phyloP scores from a whole-genome alignment of 2,329 filamentous ascomycete genomes.

The Lachnum nothofagi region DNA sequence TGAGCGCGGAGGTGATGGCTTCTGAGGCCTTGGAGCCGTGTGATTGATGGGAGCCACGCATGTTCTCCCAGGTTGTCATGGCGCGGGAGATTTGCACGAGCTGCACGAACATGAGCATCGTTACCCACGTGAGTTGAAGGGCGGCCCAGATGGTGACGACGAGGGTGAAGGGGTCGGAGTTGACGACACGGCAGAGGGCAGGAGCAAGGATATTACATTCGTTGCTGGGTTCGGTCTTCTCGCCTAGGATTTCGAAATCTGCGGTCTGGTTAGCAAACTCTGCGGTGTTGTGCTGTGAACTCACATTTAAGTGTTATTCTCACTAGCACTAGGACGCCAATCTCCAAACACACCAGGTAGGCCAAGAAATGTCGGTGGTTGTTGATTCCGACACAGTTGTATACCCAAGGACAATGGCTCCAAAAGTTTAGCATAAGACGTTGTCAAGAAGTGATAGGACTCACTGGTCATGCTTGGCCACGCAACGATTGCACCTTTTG shows the following conservation, averaged over 20 bases:
- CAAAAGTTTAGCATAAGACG: constrained; percentile 22
- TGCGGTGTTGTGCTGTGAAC: constrained; percentile 27
- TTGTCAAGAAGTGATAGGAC: constrained; percentile 30
- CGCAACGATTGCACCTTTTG: constrained; percentile 81
- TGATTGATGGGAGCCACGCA: constrained; percentile 69
- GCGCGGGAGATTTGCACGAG: constrained; percentile 86
- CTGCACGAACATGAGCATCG: constrained; percentile 94
- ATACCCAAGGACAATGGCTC: constrained; percentile 95
- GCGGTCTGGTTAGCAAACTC: constrained; percentile 26
- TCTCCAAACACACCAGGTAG: constrained; percentile 73
- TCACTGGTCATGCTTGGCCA: constrained; percentile 95
- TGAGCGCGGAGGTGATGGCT: constrained; percentile 67
- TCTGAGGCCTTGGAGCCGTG: constrained; percentile 47
- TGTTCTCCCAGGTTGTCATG: constrained; percentile 94
- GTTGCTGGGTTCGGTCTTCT: constrained; percentile 40
- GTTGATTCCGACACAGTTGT: constrained; percentile 92
- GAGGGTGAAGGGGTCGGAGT: constrained; percentile 78
- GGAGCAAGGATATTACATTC: constrained; percentile 73
- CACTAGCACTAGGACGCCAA: constrained; percentile 69
- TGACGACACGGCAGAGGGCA: constrained; percentile 67
- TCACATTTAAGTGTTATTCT: constrained; percentile 68
- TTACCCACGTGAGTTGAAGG: constrained; percentile 88
- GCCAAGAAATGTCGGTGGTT: constrained; percentile 95
- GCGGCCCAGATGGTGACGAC: constrained; percentile 73
- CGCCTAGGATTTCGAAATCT: constrained; percentile 60